These are phyloP conservation scores for Serendipita sp. DNA, from an alignment of 768 basidiomycete genomes.

Conservation along the genomic window DNA sequence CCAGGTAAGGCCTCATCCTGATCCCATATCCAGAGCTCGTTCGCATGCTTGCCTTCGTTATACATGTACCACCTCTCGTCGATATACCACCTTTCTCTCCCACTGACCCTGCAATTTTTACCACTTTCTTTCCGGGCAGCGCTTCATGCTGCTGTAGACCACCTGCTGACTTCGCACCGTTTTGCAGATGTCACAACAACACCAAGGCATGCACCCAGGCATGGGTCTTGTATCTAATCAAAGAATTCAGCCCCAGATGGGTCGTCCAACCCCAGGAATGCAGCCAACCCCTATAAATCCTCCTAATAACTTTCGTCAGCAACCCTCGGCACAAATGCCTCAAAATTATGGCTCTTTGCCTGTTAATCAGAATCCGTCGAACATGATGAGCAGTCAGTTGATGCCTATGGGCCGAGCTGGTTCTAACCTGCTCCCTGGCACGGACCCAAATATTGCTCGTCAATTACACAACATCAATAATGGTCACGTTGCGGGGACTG, in stretches of 20 bases:
- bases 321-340: background rate
- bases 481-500: background rate
- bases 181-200: background rate
- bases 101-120: background rate
- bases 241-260: background rate
- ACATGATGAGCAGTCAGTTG: background rate
- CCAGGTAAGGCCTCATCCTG: conserved; percentile 1
- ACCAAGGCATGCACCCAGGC: background rate
- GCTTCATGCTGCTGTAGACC: conserved; percentile 1
- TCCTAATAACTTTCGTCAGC: background rate
- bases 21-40: background rate
- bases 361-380: background rate
- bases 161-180: background rate
- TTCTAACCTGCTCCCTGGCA: background rate
- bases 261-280: background rate
- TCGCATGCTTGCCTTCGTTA: background rate
- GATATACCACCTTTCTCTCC: background rate
- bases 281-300: background rate
- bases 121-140: background rate
- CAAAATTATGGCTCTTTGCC: background rate
- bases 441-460: background rate
- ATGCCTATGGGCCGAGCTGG: too few relatives aligned
- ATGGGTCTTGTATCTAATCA: background rate
- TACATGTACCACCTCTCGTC: background rate
- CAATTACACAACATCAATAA: background rate